phyloP scores from a whole-genome alignment of 306 rosid genomes.

The Gastrolobium villosum region DNA sequence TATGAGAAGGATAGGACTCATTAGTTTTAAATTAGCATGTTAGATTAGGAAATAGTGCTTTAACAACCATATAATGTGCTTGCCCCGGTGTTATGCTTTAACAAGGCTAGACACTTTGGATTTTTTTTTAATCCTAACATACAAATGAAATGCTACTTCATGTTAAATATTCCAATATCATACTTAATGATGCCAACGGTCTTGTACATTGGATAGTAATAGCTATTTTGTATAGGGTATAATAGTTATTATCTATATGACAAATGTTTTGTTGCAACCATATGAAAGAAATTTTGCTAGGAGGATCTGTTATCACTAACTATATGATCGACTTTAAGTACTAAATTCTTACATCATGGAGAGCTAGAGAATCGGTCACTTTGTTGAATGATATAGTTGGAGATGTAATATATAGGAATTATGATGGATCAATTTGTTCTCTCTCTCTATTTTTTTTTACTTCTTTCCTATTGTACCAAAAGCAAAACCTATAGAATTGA shows the following conservation, averaged over 20 bases:
- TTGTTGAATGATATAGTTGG: constrained; percentile 78
- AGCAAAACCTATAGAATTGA: no score
- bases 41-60: neutral
- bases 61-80: constrained; percentile 4
- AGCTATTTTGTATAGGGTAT: constrained; percentile 69
- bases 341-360: constrained; percentile 78
- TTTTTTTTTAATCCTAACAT: constrained; percentile 7
- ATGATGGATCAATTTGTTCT: no score
- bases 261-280: constrained; percentile 90
- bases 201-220: no score
- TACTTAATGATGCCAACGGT: constrained; percentile 2
- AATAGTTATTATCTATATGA: constrained; percentile 93
- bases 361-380: constrained; percentile 77
- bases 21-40: neutral
- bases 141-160: no score
- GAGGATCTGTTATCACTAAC: constrained; percentile 84
- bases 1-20: neutral
- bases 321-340: constrained; percentile 75
- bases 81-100: neutral
- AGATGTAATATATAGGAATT: constrained; percentile 65
- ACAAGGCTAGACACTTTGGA: constrained; percentile 13
- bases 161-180: no score
- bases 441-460: no score
- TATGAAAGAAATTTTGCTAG: constrained; percentile 85
- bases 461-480: no score